Conservation (phyloP, 2,329 filamentous ascomycete species). For the Penicillium sp. region DNA sequence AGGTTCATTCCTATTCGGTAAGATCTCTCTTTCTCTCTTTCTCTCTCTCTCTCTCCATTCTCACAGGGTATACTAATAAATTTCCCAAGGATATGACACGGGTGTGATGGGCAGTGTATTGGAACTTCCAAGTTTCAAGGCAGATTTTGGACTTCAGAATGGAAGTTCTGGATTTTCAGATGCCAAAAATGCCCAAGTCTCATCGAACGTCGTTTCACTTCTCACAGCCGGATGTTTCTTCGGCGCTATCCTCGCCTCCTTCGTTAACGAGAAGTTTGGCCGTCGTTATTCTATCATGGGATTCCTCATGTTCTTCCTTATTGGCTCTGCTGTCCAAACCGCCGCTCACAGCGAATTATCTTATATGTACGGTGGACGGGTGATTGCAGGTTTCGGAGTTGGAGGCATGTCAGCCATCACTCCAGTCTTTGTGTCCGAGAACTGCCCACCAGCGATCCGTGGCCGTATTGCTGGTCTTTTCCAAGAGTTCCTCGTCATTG, state of each 20-base stretch:
- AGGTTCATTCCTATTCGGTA: neutral
- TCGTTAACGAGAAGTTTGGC: neutral
- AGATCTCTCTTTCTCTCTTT: too few relatives aligned
- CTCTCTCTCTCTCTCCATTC: neutral
- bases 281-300: neutral
- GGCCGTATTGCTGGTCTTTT: conserved; percentile 59
- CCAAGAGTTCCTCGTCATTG: conserved; percentile 53
- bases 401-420: neutral
- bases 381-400: neutral
- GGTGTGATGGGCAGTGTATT: neutral
- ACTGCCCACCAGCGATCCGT: conserved; percentile 51
- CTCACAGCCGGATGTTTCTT: neutral
- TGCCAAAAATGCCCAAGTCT: neutral
- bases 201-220: neutral
- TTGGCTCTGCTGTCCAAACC: neutral
- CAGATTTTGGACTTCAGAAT: neutral
- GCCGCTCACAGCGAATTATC: neutral
- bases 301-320: neutral
- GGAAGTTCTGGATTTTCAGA: neutral
- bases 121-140: neutral
- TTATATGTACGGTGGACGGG: neutral
- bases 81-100: neutral
- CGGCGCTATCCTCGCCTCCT: neutral
- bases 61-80: neutral
- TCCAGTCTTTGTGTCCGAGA: neutral